These are phyloP conservation scores for Salix udensis DNA, from an alignment of 345 rosid genomes.

Conservation along the genomic window DNA sequence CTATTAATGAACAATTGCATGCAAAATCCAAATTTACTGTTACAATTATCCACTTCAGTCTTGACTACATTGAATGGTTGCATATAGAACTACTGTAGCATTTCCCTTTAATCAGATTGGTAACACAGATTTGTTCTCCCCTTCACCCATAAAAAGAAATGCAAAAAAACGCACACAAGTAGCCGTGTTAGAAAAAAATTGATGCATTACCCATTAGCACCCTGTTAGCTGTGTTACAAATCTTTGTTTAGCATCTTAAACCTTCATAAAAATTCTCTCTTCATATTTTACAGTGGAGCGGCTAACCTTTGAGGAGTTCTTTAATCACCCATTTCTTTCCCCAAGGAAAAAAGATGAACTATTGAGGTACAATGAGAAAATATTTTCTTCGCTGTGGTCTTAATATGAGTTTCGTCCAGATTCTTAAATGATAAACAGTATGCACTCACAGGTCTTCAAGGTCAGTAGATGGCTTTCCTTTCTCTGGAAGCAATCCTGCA, in stretches of 20 bases:
- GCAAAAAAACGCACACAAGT: background rate
- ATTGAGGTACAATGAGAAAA: constrained; percentile 46
- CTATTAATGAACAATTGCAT: background rate
- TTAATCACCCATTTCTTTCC: constrained; percentile 79
- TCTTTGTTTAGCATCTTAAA: background rate
- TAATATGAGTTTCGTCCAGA: constrained; percentile 6
- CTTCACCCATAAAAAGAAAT: too few relatives aligned
- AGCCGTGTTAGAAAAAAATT: background rate
- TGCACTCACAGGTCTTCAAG: constrained; percentile 47
- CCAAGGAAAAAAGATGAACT: constrained; percentile 44
- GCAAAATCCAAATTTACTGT: background rate
- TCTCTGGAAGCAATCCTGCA: constrained; percentile 44
- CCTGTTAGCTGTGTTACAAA: background rate
- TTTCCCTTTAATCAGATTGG: background rate
- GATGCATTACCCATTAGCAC: too few relatives aligned
- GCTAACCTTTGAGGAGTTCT: constrained; percentile 90
- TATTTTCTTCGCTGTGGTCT: background rate
- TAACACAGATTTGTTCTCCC: background rate
- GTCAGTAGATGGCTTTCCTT: constrained; percentile 44
- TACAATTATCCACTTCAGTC: background rate
- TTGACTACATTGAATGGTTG: background rate
- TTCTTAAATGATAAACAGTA: constrained; percentile 22
- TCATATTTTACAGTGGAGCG: constrained; percentile 73
- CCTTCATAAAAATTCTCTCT: background rate
- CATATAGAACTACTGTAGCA: background rate